These are phyloP conservation scores for Cladophialophora immunda DNA, from an alignment of 2,329 filamentous ascomycete genomes.

Conservation along the genomic window DNA sequence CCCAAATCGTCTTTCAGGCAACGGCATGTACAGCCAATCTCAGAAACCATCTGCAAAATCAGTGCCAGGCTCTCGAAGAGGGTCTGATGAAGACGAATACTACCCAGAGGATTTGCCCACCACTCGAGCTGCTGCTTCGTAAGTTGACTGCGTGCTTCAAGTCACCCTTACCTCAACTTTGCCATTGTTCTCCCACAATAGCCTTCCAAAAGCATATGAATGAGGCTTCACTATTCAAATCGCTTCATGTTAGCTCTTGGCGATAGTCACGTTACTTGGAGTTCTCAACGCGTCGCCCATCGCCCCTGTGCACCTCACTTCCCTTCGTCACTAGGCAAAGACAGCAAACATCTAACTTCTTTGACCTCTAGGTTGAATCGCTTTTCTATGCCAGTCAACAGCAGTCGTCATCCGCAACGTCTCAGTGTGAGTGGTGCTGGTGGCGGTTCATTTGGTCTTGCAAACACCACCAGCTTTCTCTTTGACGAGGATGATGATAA, in stretches of 20 bases:
- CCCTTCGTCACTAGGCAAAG: constrained; percentile 5
- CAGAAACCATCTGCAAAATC: constrained; percentile 81
- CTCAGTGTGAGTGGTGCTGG: constrained; percentile 29
- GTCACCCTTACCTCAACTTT: constrained; percentile 12
- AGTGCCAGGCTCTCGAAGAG: constrained; percentile 83
- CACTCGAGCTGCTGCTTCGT: constrained; percentile 79
- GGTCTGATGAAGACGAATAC: constrained; percentile 89
- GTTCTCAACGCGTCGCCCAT: constrained; percentile 21
- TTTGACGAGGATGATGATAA: constrained; percentile 87
- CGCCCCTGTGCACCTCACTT: constrained; percentile 13
- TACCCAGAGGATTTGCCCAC: constrained; percentile 67
- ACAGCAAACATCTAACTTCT: constrained; percentile 31
- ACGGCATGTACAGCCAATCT: constrained; percentile 38
- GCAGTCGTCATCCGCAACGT: constrained; percentile 40
- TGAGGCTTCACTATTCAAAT: background rate
- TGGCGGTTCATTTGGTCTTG: constrained; percentile 65
- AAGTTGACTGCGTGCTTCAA: constrained; percentile 58
- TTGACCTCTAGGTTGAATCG: constrained; percentile 73
- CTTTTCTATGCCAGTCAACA: constrained; percentile 91
- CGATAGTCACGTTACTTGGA: background rate
- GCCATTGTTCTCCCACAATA: background rate
- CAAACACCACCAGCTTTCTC: constrained; percentile 84
- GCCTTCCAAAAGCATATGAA: background rate
- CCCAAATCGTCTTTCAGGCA: constrained; percentile 66
- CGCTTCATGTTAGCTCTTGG: constrained; percentile 23